Base-by-base conservation (phyloP, 2,329 filamentous ascomycete species). In the Juglanconis sp. region DNA sequence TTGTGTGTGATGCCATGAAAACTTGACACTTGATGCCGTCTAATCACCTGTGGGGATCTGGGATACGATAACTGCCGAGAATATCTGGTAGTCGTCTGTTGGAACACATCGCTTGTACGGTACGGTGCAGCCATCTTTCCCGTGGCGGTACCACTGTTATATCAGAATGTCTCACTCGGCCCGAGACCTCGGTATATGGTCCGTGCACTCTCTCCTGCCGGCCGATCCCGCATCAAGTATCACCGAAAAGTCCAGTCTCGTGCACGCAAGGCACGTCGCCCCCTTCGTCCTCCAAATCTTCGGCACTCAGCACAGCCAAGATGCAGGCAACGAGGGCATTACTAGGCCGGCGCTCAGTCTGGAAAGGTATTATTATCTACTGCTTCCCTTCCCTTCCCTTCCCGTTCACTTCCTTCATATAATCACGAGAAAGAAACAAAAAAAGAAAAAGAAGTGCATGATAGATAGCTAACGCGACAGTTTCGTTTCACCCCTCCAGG, bases 401-500 rank as follows among this genome's bases (percentile, higher is more conserved):
- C 34, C 10, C 40, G 35, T 24, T 8, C 36, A 13, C 32, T 13
- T 40, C 36, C n/a, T 24, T 13, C 15, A 17, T 10, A 35, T 10
- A 13, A 40, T 40, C 36, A 24, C 17, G 17, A 24, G 17, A 24
- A 24, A 24, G 17, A 24, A 24, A 24, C 17, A 24, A 24, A 24
- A 24, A 24, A 2, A 24, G 2, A 24, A 24, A 24, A 24, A 24
- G 17, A 2, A 24, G 17, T 24, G 17, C 17, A 24, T 24, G 17
- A 24, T 24, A 1, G 17, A 24, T 24, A 24, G 24, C 44, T 52
- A 47, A 51, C 51, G 42, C 50, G 36, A n/a, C 44, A 40, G 35
- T 42, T 24, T 24, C 17, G 17, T 2, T 24, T 24, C 17, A 35
- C 35, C 40, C 40, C n/a, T 69, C 54, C 71, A 90, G 87, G 87